These are phyloP conservation scores for Moricandia arvensis DNA, from an alignment of 345 rosid species.

Conservation along the genomic window DNA sequence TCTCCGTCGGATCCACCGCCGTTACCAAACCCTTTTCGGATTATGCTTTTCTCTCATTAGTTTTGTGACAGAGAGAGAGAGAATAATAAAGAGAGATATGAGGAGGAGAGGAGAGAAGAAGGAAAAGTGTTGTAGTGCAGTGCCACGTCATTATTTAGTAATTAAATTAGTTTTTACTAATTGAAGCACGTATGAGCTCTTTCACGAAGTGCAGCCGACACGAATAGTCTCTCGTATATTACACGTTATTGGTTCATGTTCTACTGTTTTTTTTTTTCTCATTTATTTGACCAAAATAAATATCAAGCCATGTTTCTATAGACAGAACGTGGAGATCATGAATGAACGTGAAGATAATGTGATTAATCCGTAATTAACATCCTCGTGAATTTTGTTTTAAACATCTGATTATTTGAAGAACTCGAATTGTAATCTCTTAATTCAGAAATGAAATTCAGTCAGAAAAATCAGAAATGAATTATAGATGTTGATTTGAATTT, in stretches of 20 bases:
- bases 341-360: background rate
- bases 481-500: background rate
- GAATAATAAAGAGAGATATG: conserved; percentile 17
- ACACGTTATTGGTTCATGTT: conserved; percentile 2
- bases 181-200: conserved; percentile 38
- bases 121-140: conserved; percentile 21
- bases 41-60: conserved; percentile 14
- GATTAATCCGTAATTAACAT: background rate
- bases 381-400: background rate
- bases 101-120: conserved; percentile 19
- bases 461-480: background rate
- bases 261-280: background rate
- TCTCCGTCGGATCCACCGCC: conserved; percentile 37
- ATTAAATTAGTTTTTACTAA: background rate
- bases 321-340: background rate
- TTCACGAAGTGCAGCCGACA: conserved; percentile 34
- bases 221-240: background rate
- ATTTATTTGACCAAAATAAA: too few relatives aligned
- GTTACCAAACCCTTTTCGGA: conserved; percentile 6
- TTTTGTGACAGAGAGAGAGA: background rate
- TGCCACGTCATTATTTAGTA: conserved; percentile 32
- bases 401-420: background rate
- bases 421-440: background rate
- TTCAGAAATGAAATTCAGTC: too few relatives aligned
- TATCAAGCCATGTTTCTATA: background rate